A percentile compares a stretch with the other conserved stretches of the same genome.
Evolutionary conservation across 345 rosid species (phyloP).

Genomic region (Sisymbrium irio): DNA sequence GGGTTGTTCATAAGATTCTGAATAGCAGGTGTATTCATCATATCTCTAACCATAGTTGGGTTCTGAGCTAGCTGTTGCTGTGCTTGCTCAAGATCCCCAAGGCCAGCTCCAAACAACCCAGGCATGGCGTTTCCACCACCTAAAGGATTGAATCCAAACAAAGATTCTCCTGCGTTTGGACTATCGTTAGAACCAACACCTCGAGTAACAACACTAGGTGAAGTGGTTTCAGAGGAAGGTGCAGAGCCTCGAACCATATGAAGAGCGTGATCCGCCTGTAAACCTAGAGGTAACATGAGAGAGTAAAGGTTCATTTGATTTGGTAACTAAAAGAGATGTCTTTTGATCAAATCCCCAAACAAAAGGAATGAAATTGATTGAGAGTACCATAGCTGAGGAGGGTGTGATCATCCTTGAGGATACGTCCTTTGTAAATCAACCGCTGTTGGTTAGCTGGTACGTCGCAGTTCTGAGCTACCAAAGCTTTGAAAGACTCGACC

Average conservation of each 20-base stretch:
- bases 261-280: constrained; percentile 78
- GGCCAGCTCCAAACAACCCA: constrained; percentile 53
- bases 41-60: constrained; percentile 72
- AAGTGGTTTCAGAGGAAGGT: constrained; percentile 41
- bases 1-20: constrained; percentile 80
- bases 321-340: background rate
- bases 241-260: constrained; percentile 79
- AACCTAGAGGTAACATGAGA: constrained; percentile 45
- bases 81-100: constrained; percentile 67
- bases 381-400: constrained; percentile 63
- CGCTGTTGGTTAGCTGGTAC: constrained; percentile 76
- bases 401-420: constrained; percentile 70
- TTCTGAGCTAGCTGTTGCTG: constrained; percentile 67
- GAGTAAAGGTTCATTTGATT: background rate
- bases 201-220: constrained; percentile 46
- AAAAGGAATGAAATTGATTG: background rate
- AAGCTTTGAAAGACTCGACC: constrained; percentile 54
- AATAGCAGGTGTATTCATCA: constrained; percentile 69
- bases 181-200: constrained; percentile 59
- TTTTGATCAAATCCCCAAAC: constrained; percentile 24
- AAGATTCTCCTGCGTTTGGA: constrained; percentile 46
- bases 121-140: constrained; percentile 49
- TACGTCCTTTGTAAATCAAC: constrained; percentile 78
- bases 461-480: constrained; percentile 59
- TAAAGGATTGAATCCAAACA: constrained; percentile 53